Base-by-base conservation (phyloP, 2,329 filamentous ascomycete species). In the Neopestalotiopsis rosae region DNA sequence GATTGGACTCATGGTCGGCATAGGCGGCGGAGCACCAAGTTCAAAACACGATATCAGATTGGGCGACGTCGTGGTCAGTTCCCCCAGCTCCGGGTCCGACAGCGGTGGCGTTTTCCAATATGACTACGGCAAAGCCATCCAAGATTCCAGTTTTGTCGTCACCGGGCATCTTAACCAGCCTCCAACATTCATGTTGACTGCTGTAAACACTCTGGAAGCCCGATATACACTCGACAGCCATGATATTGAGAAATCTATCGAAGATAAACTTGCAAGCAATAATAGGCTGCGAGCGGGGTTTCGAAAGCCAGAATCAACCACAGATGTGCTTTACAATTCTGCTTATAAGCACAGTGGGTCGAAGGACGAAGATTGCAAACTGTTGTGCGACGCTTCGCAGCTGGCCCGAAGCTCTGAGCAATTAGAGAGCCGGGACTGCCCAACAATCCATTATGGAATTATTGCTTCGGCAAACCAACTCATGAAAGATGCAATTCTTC, bases 381-480 rank as follows among this genome's bases (percentile, higher is more conserved):
- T 2, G 4, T 45, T 28, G 10, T 70, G 69, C 2, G 65, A 73
- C 7, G n/a, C 32, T 49, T 20, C n/a, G 4, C 20, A 49, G 24
- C 3, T 63, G 3, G 45, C 63, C 5, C 7, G 17, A 3, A 52
- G 56, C 24, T 4, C 17, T 3, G n/a, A 34, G 40, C 32, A 52
- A 5, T 17, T 3, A 6, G 32, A 42, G 40, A 56, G 71, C 3
- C 68, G 74, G 1, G 72, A 76, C 63, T 72, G 72, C 57, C 74
- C 76, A 7, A 57, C 64, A 12, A 69, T 81, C 3, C 79, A 81
- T 67, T 79, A 79, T 45, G 81, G 81, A 0, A 40, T 77, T 0
- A 80, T 82, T 66, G 80, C 78, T 0, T 80, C 76, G 0, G 77
- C 58, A 0, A 78, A 80, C 63, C 68, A 69, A n/a, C 1, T 80